Evolutionary conservation across 108 stramenopile genomes (phyloP), one percentile per base, ranked within the genome.

Genomic region (Skeletonema tropicum): DNA sequence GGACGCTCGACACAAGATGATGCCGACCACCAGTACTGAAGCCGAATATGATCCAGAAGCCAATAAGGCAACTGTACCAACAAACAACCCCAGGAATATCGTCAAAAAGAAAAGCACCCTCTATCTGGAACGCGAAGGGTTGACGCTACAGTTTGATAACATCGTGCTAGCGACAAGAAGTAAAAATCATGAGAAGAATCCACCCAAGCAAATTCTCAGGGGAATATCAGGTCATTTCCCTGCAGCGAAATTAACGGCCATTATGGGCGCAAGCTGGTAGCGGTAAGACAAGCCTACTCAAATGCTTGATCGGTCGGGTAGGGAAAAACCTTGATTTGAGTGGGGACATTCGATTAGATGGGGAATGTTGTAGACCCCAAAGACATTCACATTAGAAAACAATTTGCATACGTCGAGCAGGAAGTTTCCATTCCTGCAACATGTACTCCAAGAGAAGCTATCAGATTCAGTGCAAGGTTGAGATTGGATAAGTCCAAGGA

Each of bases 261-360:
- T 90, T 46, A 84, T 86, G 83, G 85, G 84, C 35, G 77, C 79
- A 9, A 45, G 58, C 45, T n/a, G 85, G 83, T 35, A 75, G 73
- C 5, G 86, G 87, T 29, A 88, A 92, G 57, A 86, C 89, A 12
- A 85, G 88, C 15, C 70, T 95, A 10, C 70, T 95, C 19, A 89
- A 91, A 57, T 74, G 87, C 6, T 76, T 94, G 14, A 86, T 91
- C 11, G 90, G 88, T 26, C 74, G 90, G 13, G 69, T 64, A 23
- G 19, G 60, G 17, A 70, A 70, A 23, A 70, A 68, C 6, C 42
- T 88, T 14, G 23, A 30, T 1, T 64, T 86, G 9, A 29, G 63
- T n/a, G 73, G 75, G 11, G 82, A 86, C 19, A 48, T 90, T 12
- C 67, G 80, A 17, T 58, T 86, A 4, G 74, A 80, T 46, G 74